phyloP scores from a whole-genome alignment of 331 rosid genomes.

The Arachis monticola region DNA sequence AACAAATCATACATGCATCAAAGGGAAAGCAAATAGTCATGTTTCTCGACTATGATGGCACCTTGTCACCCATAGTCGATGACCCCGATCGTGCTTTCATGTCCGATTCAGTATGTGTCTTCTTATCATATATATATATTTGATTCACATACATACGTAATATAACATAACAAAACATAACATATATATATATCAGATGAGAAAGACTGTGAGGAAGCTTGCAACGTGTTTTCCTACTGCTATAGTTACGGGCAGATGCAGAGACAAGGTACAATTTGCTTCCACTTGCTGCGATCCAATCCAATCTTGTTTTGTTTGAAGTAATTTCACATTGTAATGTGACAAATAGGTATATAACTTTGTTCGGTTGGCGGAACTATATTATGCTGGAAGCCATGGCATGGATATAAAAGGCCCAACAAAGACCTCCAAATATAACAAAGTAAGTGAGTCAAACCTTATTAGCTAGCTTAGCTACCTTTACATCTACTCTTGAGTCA shows the following conservation, averaged over 20 bases:
- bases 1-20: slow-evolving; percentile 74
- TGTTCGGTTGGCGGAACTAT: slow-evolving; percentile 81
- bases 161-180: too few species aligned
- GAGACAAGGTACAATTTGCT: slow-evolving; percentile 77
- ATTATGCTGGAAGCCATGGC: slow-evolving; percentile 99
- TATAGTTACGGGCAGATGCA: slow-evolving; percentile 92
- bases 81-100: slow-evolving; percentile 91
- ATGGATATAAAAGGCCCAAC: slow-evolving; percentile 99
- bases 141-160: too few species aligned
- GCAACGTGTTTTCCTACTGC: slow-evolving; percentile 91
- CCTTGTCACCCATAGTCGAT: slow-evolving; percentile 87
- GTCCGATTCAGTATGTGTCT: slow-evolving; percentile 68
- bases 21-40: slow-evolving; percentile 84
- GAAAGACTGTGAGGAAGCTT: slow-evolving; percentile 72
- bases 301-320: not conserved
- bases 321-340: too few species aligned
- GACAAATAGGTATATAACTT: slow-evolving; percentile 69
- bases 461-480: too few species aligned
- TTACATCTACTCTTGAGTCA: too few species aligned
- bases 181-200: slow-evolving; percentile 62
- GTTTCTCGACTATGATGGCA: slow-evolving; percentile 94
- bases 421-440: slow-evolving; percentile 60
- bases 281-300: not conserved
- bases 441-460: slow-evolving; percentile 53
- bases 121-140: not conserved